Conservation (phyloP, 176 grass and related monocot species). For the Hordeum vulgare region MorexV3_pseudomolecules_assembly NC_058523.1:111911367-111911866, state of each 20-base stretch:
- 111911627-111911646: not conserved
- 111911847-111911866: slow-evolving; percentile 4
- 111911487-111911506: not conserved
- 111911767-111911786: slow-evolving; percentile 6
- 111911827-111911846: not conserved
- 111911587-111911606: not conserved
- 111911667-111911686: not conserved
- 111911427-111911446: not conserved
- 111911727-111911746: not conserved
- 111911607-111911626: slow-evolving; percentile 1
- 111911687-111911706: not conserved
- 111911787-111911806: slow-evolving; percentile 42
- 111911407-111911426: not conserved
- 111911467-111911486: not conserved
- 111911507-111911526: not conserved
- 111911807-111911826: slow-evolving; percentile 31
- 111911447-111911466: not conserved
- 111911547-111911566: not conserved
- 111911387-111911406: not conserved
- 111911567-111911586: not conserved
- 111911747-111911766: not conserved
- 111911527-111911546: not conserved
- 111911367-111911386: slow-evolving; percentile 3
- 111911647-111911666: not conserved
- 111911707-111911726: not conserved